Base-by-base conservation (phyloP, 1,284 basidiomycete genomes). In the Ustilago nuda region DNA sequence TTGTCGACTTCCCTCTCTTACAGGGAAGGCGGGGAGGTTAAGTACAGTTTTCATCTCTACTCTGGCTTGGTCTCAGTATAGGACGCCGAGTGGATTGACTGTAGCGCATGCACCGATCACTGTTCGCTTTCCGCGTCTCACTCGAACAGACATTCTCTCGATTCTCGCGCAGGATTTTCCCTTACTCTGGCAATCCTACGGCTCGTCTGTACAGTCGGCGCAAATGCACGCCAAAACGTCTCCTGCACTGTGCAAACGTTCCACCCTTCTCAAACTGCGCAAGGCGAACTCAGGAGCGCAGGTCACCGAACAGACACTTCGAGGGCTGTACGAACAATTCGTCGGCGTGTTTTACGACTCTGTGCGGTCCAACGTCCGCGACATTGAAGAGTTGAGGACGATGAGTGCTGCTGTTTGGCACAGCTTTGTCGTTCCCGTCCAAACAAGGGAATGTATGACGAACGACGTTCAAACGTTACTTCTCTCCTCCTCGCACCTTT, bases 291-390 rank as follows among this genome's bases (percentile, higher is more conserved):
- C 64, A 8, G 65, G 66, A 4, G 51, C 64, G 9, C 35, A 61
- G 5, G 71, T 67, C 37, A 46, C 56, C 23, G 3, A 13, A 51
- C 39, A 55, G 61, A 56, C 15, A 41, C 46, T 1, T 54, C 77
- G 35, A 53, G 61, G 4, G 3, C 63, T 83, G n/a, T 69, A 82
- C 59, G 54, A 60, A 12, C 65, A 61, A 15, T 82, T 68, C 53
- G 43, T 56, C 51, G 75, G 68, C 39, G 59, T 83, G 0, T 74
- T 83, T 13, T 84, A 83, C 72, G 82, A 82, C 43, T 67, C 82
- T 37, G 64, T 83, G 37, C 66, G 72, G 6, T 64, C 64, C 17
- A 68, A 73, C 32, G 72, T 82, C 12, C 58, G 76, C 3, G 81
- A 83, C 50, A 58, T 80, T 12, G 67, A 78, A 30, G 82, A 83